Evolutionary conservation across 2,329 filamentous ascomycete genomes (phyloP).

Genomic region (Trichoderma guizhouense): DNA sequence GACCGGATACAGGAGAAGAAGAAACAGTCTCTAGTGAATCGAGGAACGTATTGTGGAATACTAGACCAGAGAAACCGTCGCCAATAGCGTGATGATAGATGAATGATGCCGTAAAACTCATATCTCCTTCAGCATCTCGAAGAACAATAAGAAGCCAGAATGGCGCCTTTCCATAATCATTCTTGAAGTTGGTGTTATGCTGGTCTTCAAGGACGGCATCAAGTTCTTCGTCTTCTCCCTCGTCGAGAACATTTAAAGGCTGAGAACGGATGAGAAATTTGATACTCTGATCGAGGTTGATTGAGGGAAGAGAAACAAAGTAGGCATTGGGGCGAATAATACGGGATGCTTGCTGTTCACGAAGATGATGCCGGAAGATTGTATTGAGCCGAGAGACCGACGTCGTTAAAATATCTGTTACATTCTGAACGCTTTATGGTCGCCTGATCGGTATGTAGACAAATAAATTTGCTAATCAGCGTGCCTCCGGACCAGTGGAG

Average conservation of each 20-base stretch:
- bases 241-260: not conserved
- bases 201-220: not conserved
- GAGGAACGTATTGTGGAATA: slow-evolving; percentile 43
- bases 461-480: too few relatives aligned
- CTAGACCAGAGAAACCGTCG: slow-evolving; percentile 43
- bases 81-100: slow-evolving; percentile 47
- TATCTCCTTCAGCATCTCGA: slow-evolving; percentile 23
- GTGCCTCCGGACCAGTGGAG: too few relatives aligned
- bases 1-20: not conserved
- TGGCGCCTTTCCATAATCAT: not conserved
- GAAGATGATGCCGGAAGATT: slow-evolving; percentile 16
- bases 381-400: slow-evolving; percentile 39
- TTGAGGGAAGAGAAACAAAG: not conserved
- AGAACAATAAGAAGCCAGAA: slow-evolving; percentile 21
- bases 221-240: not conserved
- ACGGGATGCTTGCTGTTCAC: not conserved
- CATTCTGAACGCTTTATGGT: too few relatives aligned
- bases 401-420: slow-evolving; percentile 45
- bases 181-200: not conserved
- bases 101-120: slow-evolving; percentile 41
- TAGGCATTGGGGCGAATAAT: not conserved
- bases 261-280: not conserved
- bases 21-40: slow-evolving; percentile 30
- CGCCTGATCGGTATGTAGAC: too few relatives aligned
- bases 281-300: not conserved